Base-by-base conservation (phyloP, 768 basidiomycete genomes). In the Filobasidium wieringae region DNA sequence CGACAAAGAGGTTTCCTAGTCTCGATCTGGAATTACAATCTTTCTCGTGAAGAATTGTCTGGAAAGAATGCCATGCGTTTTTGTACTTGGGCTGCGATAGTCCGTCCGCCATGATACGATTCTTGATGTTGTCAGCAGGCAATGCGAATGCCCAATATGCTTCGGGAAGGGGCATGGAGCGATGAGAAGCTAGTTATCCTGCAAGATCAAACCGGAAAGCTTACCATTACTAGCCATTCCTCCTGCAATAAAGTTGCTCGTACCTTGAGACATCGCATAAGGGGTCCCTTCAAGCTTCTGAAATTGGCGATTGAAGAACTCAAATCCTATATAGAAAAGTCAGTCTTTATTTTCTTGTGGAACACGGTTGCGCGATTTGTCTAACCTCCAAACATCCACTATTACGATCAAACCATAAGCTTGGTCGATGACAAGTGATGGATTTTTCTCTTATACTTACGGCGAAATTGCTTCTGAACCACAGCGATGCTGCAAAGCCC, bases 101-200 rank as follows among this genome's bases (percentile, higher is more conserved):
- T 1, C 63, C 65, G 55, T 74, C 73, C 39, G 66, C 66, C 70
- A 71, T 71, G 32, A 74, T 72, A 26, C 73, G 40, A 50, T 87
- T 88, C 75, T 90, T 89, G 60, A 87, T 76, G 68, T 87, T 87
- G 73, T 90, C 88, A 55, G 83, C 79, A 3, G 86, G 84, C 62
- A 85, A 83, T 24, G 80, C 82, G 76, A 82, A 79, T 24, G 45
- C 57, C 40, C 41, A 39, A n/a, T 12, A 32, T 2, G 53, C 34
- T 45, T 31, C 19, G 17, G 26, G 8, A 54, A 19, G 26, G 1
- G 7, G 30, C 0, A 33, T 36, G 41, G 15, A 31, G 8, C 9
- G 34, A 7, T 40, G n/a, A n/a, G 8, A 19, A 8, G 1, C 22
- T 4, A 62, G 67, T 60, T 51, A 70, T 69, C 69, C 41, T 69